A percentile compares a stretch with the other conserved stretches of the same genome.
Evolutionary conservation across 768 basidiomycete genomes (phyloP).

Genomic region (Suillus variegatus): DNA sequence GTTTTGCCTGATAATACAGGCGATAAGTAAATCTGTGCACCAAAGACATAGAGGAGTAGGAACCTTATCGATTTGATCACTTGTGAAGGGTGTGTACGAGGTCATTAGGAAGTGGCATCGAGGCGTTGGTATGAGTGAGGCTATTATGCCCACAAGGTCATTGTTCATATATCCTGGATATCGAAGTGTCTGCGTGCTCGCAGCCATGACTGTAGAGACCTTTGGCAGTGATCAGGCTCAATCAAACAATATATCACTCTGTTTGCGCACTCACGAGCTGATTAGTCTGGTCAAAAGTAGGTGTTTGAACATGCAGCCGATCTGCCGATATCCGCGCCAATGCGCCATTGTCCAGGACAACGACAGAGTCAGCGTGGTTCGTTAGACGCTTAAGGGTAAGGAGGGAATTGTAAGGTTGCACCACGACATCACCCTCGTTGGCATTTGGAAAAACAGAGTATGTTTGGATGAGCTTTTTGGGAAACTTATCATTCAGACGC

Average conservation of each 20-base stretch:
- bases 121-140: slow-evolving; percentile 95
- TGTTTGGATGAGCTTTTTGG: slow-evolving; percentile 98
- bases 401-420: slow-evolving; percentile 97
- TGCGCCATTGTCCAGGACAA: slow-evolving; percentile 96
- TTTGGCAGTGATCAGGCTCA: slow-evolving; percentile 29
- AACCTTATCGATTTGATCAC: slow-evolving; percentile 95
- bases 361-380: slow-evolving; percentile 96
- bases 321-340: slow-evolving; percentile 92
- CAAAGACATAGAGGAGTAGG: slow-evolving; percentile 14
- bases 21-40: slow-evolving; percentile 5
- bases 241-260: background rate
- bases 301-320: slow-evolving; percentile 83
- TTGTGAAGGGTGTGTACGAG: slow-evolving; percentile 97
- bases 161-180: slow-evolving; percentile 99
- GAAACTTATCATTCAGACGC: slow-evolving; percentile 95
- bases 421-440: slow-evolving; percentile 93
- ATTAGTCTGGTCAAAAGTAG: slow-evolving; percentile 90
- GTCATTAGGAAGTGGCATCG: slow-evolving; percentile 99
- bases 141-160: slow-evolving; percentile 95
- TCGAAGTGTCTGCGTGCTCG: slow-evolving; percentile 93
- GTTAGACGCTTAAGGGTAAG: slow-evolving; percentile 91
- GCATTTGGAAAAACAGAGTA: slow-evolving; percentile 98
- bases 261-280: slow-evolving; percentile 63
- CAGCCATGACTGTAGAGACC: slow-evolving; percentile 98
- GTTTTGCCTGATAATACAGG: slow-evolving; percentile 69